Base-by-base conservation (phyloP, 2,329 filamentous ascomycete genomes). In the Corynespora cassiicola region DNA sequence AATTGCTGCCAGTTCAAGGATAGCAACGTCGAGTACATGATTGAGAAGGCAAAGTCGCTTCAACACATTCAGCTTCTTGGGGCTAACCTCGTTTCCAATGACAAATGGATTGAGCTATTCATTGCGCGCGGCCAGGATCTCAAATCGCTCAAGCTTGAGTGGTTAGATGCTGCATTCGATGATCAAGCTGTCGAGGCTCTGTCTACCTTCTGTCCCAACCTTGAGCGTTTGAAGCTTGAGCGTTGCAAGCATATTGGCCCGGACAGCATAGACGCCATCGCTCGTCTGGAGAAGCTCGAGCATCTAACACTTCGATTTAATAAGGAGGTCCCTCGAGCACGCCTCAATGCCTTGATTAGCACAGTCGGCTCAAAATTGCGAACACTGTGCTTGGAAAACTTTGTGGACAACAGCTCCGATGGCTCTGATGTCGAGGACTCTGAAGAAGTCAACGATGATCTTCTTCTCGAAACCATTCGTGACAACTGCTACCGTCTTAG, bases 1-100 rank as follows among this genome's bases (percentile, higher is more conserved):
- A 92, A 91, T 57, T 89, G 86, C n/a, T 88, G 94, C 32, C 91
- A 96, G 61, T 86, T 96, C 75, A 96, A 95, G 68, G 87, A 96
- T 57, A 76, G 77, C 24, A 87, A 90, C 26, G 79, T 96, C 67
- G 81, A 89, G 35, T 96, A 92, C 64, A 80, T 96, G 58, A 75
- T 88, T 14, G 83, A 84, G 38, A 87, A 88, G 31, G 79, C 87
- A 32, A 79, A 82, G 32, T 69, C 79, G 7, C 74, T 96, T n/a
- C 80, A 84, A 43, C 78, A 82, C 39, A 75, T 97, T 27, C 87
- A 90, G 47, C 77, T 97, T 0, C 86, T 94, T 47, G 88, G 90
- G 8, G 84, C 89, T 7, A 97, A 96, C 52, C 80, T 97, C 1
- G 74, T 97, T 11, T 84, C 86, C 7, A 84, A 94, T 44, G 74